Conservation (phyloP, 176 grass and related monocot genomes). For the Oryza rufipogon region DNA sequence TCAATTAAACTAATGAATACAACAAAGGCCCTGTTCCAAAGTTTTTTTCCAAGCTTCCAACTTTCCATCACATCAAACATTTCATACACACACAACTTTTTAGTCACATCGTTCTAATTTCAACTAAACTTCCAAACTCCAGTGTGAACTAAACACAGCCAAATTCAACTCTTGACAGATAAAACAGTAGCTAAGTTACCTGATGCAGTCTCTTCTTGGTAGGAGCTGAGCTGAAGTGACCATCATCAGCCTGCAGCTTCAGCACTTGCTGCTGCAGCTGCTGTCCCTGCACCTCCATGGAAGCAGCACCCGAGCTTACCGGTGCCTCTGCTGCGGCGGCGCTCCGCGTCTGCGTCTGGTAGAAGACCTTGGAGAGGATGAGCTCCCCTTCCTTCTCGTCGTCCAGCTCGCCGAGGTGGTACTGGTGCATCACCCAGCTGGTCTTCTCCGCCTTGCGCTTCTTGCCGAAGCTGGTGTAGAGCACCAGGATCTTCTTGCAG, state of each 20-base stretch:
- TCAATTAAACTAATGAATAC: background rate
- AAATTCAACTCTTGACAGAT: background rate
- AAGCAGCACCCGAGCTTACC: background rate
- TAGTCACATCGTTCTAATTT: too few relatives aligned
- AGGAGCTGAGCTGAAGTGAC: conserved; percentile 48
- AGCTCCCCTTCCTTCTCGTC: conserved; percentile 89
- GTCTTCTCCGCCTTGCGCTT: conserved; percentile 80
- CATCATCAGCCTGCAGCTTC: conserved; percentile 37
- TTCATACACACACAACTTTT: too few relatives aligned
- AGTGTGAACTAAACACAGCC: too few relatives aligned
- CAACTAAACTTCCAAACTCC: too few relatives aligned
- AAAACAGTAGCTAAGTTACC: conserved; percentile 42
- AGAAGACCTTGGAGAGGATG: conserved; percentile 90
- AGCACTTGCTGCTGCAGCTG: conserved; percentile 32
- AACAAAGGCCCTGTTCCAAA: background rate
- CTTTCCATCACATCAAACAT: too few relatives aligned
- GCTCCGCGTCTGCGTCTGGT: conserved; percentile 70
- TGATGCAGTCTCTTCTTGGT: conserved; percentile 58
- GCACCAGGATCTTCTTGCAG: conserved; percentile 96
- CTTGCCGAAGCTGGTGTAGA: conserved; percentile 84
- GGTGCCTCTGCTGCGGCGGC: conserved; percentile 25
- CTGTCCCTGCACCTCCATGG: conserved; percentile 28
- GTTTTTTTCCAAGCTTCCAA: too few relatives aligned
- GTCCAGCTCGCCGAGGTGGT: conserved; percentile 81
- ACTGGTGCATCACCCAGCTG: conserved; percentile 98